phyloP scores from a whole-genome alignment of 2,329 filamentous ascomycete species.

The Cercospora sp. region DNA sequence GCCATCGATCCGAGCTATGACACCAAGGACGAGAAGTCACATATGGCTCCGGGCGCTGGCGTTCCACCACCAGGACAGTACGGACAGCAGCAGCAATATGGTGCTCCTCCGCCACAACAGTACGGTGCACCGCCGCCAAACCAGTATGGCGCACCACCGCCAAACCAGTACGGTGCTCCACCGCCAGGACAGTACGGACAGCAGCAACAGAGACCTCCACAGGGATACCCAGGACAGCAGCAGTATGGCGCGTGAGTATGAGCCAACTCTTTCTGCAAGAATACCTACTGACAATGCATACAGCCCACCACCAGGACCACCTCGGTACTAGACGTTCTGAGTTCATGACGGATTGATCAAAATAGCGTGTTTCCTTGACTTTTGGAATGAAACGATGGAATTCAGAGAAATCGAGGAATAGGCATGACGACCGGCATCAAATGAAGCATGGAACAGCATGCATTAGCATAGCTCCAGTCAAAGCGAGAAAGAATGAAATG shows the following conservation, averaged over 20 bases:
- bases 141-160: constrained; percentile 19
- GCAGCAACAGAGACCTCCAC: constrained; percentile 13
- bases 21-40: constrained; percentile 61
- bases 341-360: not conserved
- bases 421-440: not conserved
- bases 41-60: constrained; percentile 34
- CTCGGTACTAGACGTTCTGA: constrained; percentile 26
- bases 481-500: not conserved
- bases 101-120: constrained; percentile 34
- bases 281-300: not conserved
- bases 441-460: not conserved
- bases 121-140: constrained; percentile 27
- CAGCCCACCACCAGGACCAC: constrained; percentile 22
- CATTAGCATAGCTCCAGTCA: not conserved
- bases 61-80: constrained; percentile 38
- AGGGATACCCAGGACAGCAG: constrained; percentile 22
- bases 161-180: constrained; percentile 18
- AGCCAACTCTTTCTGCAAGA: not conserved
- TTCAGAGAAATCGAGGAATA: not conserved
- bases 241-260: constrained; percentile 21
- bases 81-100: constrained; percentile 32
- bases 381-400: not conserved
- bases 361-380: not conserved
- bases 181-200: constrained; percentile 9
- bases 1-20: constrained; percentile 67